Base-by-base conservation (phyloP, 2,329 filamentous ascomycete genomes). In the Neurospora crassa region DNA sequence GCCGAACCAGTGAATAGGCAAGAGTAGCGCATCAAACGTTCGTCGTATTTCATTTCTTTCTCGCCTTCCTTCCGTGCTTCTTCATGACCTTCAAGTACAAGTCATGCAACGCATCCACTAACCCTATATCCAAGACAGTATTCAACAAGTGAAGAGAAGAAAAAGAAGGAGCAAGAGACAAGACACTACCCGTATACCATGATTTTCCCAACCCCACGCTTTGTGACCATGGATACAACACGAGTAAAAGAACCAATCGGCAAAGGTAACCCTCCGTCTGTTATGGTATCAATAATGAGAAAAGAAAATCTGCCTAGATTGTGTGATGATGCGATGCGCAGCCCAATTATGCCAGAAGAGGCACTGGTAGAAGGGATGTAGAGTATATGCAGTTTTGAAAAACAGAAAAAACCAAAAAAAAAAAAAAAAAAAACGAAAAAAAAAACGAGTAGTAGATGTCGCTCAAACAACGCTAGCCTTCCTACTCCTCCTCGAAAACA, bases 401-500 rank as follows among this genome's bases (percentile, higher is more conserved):
- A 8, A 29, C 16, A 37, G 7, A 37, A 37, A 34, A n/a, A n/a
- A n/a, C n/a, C n/a, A n/a, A n/a, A n/a, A n/a, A n/a, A n/a, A n/a
- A n/a, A n/a, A n/a, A n/a, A n/a, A n/a, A n/a, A n/a, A n/a, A n/a
- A n/a, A n/a, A n/a, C n/a, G n/a, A n/a, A n/a, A 8, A 37, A 37
- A 37, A 37, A 37, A 37, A 37, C 2, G 14, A 24, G 14, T 18
- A 53, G 11, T 24, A 24, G 47, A 34, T 63, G 16, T 29, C 24
- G 53, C 69, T 70, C 40, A 74, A 53, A 74, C 75, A 67, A 74
- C 41, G 67, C 74, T 76, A 5, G 81, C 78, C 79, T 86, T 87
- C 81, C 85, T 87, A 70, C 82, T 81, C 70, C 85, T 82, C 70
- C 85, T 82, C 63, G 82, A 79, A 76, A 87, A 86, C 77, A 86